Percentiles rank a stretch among this genome's conserved stretches.
Conservation (phyloP, 176 grass and related monocot species). For the Triticum timopheevii region DNA sequence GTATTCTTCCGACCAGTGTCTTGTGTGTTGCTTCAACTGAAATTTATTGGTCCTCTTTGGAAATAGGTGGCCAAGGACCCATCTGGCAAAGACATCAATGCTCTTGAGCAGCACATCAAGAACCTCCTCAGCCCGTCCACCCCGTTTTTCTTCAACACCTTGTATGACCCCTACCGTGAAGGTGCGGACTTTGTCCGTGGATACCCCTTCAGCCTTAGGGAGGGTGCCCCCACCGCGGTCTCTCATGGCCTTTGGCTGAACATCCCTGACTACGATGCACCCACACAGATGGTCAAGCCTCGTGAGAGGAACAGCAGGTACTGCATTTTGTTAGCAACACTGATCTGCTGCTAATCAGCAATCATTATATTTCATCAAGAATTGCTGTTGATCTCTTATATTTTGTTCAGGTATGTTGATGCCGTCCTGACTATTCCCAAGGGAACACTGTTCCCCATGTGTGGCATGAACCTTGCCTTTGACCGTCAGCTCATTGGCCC, state of each 20-base stretch:
- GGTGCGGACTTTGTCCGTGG: conserved; percentile 92
- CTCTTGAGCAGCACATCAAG: conserved; percentile 91
- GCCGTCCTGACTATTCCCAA: conserved; percentile 75
- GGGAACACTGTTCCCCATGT: conserved; percentile 74
- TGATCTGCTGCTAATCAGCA: background rate
- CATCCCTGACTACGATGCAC: conserved; percentile 97
- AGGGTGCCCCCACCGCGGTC: conserved; percentile 68
- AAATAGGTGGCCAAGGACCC: conserved; percentile 89
- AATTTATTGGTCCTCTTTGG: background rate
- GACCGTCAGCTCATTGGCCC: conserved; percentile 62
- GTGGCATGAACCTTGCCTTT: conserved; percentile 73
- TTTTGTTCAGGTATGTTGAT: conserved; percentile 67
- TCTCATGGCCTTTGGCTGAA: conserved; percentile 94
- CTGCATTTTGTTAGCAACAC: background rate
- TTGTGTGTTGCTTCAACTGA: background rate
- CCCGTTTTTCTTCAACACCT: conserved; percentile 91
- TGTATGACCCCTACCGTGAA: conserved; percentile 84
- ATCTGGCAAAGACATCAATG: conserved; percentile 85
- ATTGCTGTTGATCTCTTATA: background rate
- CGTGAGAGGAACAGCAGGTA: conserved; percentile 86
- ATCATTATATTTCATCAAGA: background rate
- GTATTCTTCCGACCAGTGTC: background rate
- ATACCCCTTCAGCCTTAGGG: conserved; percentile 88
- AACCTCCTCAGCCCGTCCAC: conserved; percentile 79
- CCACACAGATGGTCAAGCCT: conserved; percentile 88